Conservation (phyloP, 228 moss, liverwort and hornwort species). For the Sphagnum fallax region DNA sequence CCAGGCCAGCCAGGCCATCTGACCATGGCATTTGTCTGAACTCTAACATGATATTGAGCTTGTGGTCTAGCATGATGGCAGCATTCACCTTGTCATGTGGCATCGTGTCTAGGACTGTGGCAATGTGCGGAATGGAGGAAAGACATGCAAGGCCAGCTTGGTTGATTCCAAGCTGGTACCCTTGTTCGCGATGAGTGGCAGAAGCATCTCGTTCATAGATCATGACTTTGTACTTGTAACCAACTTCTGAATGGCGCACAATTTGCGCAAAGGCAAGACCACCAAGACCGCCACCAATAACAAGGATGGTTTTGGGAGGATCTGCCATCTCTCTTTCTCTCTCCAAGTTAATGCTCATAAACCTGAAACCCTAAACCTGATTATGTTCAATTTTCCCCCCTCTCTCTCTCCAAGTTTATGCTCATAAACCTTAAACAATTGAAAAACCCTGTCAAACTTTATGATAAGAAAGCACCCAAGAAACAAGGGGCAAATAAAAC, state of each 20-base stretch:
- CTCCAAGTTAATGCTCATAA: no score
- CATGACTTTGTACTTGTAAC: slow-evolving; percentile 15
- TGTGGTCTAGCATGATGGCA: slow-evolving; percentile 12
- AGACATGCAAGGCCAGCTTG: slow-evolving; percentile 16
- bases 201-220: slow-evolving; percentile 34
- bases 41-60: slow-evolving; percentile 9
- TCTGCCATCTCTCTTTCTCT: background rate
- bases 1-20: slow-evolving; percentile 9
- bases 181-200: slow-evolving; percentile 25
- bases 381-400: no score
- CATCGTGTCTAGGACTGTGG: slow-evolving; percentile 6
- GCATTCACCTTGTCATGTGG: slow-evolving; percentile 5
- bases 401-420: no score
- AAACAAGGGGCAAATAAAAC: no score
- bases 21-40: slow-evolving; percentile 8
- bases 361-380: no score
- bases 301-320: slow-evolving; percentile 29
- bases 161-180: slow-evolving; percentile 35
- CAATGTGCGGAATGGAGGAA: slow-evolving; percentile 20
- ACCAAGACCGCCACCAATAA: slow-evolving; percentile 46
- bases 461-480: no score
- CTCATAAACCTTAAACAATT: no score
- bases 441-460: no score
- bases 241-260: slow-evolving; percentile 14
- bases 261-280: slow-evolving; percentile 45